A percentile compares a stretch with the other conserved stretches of the same genome.
These are phyloP conservation scores for Aspergillus sp. DNA, from an alignment of 2,329 filamentous ascomycete genomes.

Conservation along the genomic window DNA sequence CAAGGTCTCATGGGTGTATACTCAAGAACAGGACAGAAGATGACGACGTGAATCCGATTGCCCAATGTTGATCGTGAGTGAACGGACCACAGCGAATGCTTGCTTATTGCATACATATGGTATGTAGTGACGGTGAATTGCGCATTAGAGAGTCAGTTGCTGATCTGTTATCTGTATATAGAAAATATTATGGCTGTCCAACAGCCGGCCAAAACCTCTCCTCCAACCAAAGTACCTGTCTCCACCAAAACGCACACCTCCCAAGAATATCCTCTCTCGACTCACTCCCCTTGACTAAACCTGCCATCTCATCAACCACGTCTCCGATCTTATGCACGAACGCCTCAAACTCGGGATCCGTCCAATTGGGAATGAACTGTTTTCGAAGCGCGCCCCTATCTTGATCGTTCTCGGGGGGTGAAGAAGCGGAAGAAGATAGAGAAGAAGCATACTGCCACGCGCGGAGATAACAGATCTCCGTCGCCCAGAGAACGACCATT, in stretches of 20 bases:
- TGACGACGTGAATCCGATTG: no score
- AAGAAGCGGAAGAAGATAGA: background rate
- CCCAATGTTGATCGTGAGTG: no score
- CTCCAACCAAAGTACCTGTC: constrained; percentile 49
- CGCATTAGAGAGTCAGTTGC: no score
- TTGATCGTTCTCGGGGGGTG: constrained; percentile 37
- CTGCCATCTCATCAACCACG: constrained; percentile 51
- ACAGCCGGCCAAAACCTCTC: constrained; percentile 52
- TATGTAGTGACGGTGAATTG: no score
- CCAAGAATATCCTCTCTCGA: constrained; percentile 35
- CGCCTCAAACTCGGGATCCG: constrained; percentile 51
- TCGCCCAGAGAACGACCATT: constrained; percentile 69
- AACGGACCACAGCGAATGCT: no score
- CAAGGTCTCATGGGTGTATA: no score
- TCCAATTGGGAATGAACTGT: constrained; percentile 65
- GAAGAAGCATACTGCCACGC: constrained; percentile 47
- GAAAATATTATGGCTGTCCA: constrained; percentile 1
- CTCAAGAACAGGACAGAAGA: no score
- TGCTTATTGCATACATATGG: no score
- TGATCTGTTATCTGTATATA: no score
- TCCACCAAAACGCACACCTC: constrained; percentile 44
- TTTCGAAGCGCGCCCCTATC: constrained; percentile 60
- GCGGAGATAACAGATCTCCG: constrained; percentile 58
- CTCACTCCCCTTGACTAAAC: constrained; percentile 30
- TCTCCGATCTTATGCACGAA: constrained; percentile 53